Conservation (phyloP, 352 stramenopile species). For the Phytophthora brassicae region DNA sequence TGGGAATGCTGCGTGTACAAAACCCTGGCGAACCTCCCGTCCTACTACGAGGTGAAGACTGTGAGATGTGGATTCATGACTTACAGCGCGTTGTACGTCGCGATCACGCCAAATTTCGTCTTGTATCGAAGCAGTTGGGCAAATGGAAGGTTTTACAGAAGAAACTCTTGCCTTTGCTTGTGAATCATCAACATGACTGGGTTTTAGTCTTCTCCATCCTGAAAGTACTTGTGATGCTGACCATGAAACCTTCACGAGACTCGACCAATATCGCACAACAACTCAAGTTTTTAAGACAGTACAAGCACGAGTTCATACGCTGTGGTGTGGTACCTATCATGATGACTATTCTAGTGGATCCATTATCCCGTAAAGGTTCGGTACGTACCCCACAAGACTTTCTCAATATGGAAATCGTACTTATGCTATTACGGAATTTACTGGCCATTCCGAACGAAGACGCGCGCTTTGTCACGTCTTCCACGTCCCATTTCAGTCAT, state of each 20-base stretch:
- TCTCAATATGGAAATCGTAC: constrained; percentile 86
- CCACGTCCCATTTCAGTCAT: constrained; percentile 72
- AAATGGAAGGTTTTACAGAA: constrained; percentile 89
- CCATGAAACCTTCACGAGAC: constrained; percentile 79
- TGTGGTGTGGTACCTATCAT: constrained; percentile 74
- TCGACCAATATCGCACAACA: constrained; percentile 82
- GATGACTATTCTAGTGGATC: constrained; percentile 85
- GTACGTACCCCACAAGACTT: constrained; percentile 70
- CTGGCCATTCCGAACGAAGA: constrained; percentile 85
- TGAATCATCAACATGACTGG: constrained; percentile 89
- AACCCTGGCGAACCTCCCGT: constrained; percentile 56
- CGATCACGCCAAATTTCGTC: constrained; percentile 81
- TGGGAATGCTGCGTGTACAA: constrained; percentile 75
- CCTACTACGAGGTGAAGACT: constrained; percentile 85
- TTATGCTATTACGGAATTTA: constrained; percentile 85
- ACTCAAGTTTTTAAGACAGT: constrained; percentile 75
- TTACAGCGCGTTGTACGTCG: constrained; percentile 79
- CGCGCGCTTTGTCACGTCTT: constrained; percentile 75
- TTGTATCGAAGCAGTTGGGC: constrained; percentile 83
- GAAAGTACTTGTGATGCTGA: constrained; percentile 91
- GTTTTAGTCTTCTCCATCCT: constrained; percentile 87
- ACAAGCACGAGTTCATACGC: constrained; percentile 86
- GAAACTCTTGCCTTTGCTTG: constrained; percentile 81
- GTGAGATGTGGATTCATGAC: constrained; percentile 84
- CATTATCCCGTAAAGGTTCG: constrained; percentile 65